Evolutionary conservation across 176 grass and related monocot genomes (phyloP).

Genomic region (Triticum dicoccoides): DNA sequence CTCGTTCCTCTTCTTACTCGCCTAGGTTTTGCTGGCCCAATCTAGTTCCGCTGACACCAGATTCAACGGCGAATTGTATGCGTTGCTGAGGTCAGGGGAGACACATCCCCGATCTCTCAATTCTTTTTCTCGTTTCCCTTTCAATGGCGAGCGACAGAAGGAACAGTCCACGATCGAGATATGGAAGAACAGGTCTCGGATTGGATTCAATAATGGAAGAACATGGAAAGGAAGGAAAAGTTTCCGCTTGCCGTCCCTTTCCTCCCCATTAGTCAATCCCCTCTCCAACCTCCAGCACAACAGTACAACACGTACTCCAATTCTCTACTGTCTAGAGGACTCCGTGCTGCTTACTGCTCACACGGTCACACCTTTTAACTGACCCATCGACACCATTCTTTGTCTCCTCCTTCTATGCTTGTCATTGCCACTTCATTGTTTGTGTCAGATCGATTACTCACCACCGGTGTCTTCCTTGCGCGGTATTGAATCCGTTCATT

Average conservation of each 20-base stretch:
- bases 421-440: no score
- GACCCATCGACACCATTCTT: background rate
- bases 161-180: no score
- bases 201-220: background rate
- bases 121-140: no score
- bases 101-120: no score
- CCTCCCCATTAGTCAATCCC: background rate
- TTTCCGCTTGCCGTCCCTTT: background rate
- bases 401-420: background rate
- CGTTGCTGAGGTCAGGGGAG: background rate
- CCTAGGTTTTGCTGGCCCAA: no score
- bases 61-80: no score
- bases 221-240: background rate
- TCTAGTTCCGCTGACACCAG: no score
- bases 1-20: no score
- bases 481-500: no score
- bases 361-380: background rate
- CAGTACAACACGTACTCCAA: background rate
- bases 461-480: no score
- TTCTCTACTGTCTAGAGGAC: background rate
- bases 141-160: background rate
- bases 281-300: background rate
- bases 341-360: background rate
- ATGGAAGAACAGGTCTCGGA: no score
- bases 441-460: background rate